Conservation (phyloP, 202 grass and related monocot species). For the Hordeum pubiflorum region DNA sequence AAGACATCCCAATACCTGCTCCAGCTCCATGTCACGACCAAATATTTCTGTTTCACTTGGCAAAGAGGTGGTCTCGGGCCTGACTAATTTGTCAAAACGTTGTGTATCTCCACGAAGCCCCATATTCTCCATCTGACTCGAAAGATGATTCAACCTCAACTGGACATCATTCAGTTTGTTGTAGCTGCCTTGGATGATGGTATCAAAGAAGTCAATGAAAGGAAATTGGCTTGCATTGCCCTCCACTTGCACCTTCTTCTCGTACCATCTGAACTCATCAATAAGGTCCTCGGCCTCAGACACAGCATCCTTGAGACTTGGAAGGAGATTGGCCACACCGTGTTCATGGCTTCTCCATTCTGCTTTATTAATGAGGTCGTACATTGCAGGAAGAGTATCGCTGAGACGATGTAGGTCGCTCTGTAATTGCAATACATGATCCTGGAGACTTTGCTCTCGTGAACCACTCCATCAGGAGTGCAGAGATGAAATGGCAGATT, state of each 20-base stretch:
- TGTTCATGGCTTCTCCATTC: not conserved
- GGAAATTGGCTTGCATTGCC: not conserved
- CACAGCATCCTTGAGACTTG: not conserved
- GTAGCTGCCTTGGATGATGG: not conserved
- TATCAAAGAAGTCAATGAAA: not conserved
- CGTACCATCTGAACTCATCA: not conserved
- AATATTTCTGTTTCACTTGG: not conserved
- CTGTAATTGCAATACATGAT: not conserved
- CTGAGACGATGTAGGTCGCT: not conserved
- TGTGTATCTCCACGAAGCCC: not conserved
- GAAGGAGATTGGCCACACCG: not conserved
- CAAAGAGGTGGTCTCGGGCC: constrained; percentile 14
- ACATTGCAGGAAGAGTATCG: not conserved
- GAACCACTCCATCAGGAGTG: not conserved
- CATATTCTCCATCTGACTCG: not conserved
- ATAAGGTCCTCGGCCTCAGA: not conserved
- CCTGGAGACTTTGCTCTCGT: not conserved
- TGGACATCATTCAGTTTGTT: not conserved
- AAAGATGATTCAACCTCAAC: not conserved
- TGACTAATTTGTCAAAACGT: not conserved
- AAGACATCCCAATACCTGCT: too few species aligned
- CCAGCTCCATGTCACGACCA: not conserved
- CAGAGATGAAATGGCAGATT: not conserved
- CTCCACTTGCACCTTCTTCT: not conserved
- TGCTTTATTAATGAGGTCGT: not conserved